These are phyloP conservation scores for Arachis monticola DNA, from an alignment of 331 rosid genomes.

Conservation along the genomic window DNA sequence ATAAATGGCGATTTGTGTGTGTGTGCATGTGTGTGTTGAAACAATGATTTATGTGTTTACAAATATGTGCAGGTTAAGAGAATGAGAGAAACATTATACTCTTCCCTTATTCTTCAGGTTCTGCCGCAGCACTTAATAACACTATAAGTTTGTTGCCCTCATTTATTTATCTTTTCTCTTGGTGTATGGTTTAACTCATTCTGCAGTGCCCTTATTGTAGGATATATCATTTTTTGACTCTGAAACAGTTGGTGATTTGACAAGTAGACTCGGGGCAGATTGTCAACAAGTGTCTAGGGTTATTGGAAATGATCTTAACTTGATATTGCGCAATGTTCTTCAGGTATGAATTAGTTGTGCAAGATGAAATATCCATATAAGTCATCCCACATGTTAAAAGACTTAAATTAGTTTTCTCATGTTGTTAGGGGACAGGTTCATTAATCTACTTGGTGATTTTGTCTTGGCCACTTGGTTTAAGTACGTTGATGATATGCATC, in stretches of 20 bases:
- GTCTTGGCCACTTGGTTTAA: constrained; percentile 95
- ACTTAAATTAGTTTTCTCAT: constrained; percentile 25
- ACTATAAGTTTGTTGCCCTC: constrained; percentile 23
- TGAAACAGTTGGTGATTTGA: constrained; percentile 96
- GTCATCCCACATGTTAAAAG: constrained; percentile 37
- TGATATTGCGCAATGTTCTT: constrained; percentile 84
- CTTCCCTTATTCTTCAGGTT: constrained; percentile 94
- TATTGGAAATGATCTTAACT: constrained; percentile 96
- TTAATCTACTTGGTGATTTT: constrained; percentile 76
- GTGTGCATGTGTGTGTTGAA: constrained; percentile 31
- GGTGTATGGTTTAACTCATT: constrained; percentile 50
- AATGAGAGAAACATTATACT: constrained; percentile 93
- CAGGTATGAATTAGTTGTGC: constrained; percentile 61
- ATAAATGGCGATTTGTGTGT: not conserved
- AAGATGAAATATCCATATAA: constrained; percentile 17
- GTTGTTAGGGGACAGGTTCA: constrained; percentile 80
- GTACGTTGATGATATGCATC: constrained; percentile 72
- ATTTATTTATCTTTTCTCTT: constrained; percentile 3
- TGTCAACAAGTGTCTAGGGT: constrained; percentile 98
- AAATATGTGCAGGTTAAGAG: constrained; percentile 78
- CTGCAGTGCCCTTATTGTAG: constrained; percentile 63
- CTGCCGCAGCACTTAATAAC: constrained; percentile 32
- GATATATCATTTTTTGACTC: constrained; percentile 92
- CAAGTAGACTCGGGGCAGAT: constrained; percentile 99
- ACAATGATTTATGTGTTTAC: constrained; percentile 5